phyloP scores from a whole-genome alignment of 116 monocot genomes.

The Zostera marina region DNA sequence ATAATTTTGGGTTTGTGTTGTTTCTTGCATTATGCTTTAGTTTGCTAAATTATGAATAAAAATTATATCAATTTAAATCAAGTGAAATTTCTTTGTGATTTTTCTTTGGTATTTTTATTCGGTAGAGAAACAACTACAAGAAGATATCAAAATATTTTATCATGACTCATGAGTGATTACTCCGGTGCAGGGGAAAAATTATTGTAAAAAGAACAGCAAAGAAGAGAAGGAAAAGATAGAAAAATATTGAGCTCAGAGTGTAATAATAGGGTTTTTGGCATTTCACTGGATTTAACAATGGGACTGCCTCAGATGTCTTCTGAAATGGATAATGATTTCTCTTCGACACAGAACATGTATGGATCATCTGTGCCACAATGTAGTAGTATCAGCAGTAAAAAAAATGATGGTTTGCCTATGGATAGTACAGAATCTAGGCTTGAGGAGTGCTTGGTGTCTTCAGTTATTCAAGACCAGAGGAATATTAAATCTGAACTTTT shows the following conservation, averaged over 20 bases:
- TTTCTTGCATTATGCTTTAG: too few relatives aligned
- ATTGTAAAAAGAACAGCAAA: background rate
- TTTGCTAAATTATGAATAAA: background rate
- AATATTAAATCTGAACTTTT: conserved; percentile 18
- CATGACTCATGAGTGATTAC: background rate
- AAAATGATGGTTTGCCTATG: conserved; percentile 33
- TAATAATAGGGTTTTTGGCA: background rate
- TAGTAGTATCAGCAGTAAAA: conserved; percentile 19
- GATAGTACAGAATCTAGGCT: conserved; percentile 11
- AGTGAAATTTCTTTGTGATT: background rate
- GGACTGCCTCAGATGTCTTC: conserved; percentile 56
- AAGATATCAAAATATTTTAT: background rate
- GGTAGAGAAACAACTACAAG: background rate
- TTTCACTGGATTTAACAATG: conserved; percentile 20
- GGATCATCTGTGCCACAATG: conserved; percentile 26
- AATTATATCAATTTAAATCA: background rate
- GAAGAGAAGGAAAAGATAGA: conserved; percentile 5
- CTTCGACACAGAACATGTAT: conserved; percentile 22
- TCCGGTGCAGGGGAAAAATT: conserved; percentile 5
- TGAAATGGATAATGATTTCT: conserved; percentile 21
- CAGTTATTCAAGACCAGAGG: conserved; percentile 26
- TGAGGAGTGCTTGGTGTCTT: conserved; percentile 22
- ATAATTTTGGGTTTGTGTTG: too few relatives aligned
- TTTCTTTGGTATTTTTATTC: background rate
- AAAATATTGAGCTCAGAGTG: background rate